Base-by-base conservation (phyloP, 2,329 filamentous ascomycete species). In the Microdochium bolleyi region DNA sequence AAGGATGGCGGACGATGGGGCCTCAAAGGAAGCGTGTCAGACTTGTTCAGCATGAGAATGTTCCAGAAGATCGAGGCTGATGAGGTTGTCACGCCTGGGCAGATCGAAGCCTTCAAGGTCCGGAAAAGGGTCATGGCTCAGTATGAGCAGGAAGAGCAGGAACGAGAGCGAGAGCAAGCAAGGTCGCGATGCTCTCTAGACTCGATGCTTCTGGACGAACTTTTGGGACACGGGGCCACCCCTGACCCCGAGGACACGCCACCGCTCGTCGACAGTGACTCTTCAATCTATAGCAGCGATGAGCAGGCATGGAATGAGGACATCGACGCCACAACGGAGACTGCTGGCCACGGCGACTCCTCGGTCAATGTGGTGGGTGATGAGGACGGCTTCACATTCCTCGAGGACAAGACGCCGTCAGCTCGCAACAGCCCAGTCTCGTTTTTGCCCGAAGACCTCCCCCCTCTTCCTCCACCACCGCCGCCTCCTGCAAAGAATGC, bases 41-140 rank as follows among this genome's bases (percentile, higher is more conserved):
- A 80, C 27, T 68, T 82, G 11, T 73, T 85, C 54, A 77, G 70
- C 44, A 74, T 76, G 19, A 77, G 76, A 46, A 69, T 78, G 48
- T 82, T 84, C 61, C 73, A 73, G 55, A 73, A 73, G 49, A 71
- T 79, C 51, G 79, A 84, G 55, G 80, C 74, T 0, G 78, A 83
- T 51, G 81, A 85, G 65, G 80, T 83, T 70, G 64, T 83, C 13
- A 78, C 79, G 11, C 75, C 79, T 19, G 71, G 73, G 32, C 73
- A 75, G 37, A 67, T 83, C 24, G 72, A 79, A 57, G 69, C 72
- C 50, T 70, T 75, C 22, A 73, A 69, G 49, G 67, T 64, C 60
- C 72, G 67, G 52, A 66, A 71, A 19, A 63, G 69, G 37, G 67
- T 67, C 24, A 65, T 68, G 44, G 55, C 65, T 25, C 59, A 66